Base-by-base conservation (phyloP, 768 basidiomycete genomes). In the Xanthoconium purpureum region DNA sequence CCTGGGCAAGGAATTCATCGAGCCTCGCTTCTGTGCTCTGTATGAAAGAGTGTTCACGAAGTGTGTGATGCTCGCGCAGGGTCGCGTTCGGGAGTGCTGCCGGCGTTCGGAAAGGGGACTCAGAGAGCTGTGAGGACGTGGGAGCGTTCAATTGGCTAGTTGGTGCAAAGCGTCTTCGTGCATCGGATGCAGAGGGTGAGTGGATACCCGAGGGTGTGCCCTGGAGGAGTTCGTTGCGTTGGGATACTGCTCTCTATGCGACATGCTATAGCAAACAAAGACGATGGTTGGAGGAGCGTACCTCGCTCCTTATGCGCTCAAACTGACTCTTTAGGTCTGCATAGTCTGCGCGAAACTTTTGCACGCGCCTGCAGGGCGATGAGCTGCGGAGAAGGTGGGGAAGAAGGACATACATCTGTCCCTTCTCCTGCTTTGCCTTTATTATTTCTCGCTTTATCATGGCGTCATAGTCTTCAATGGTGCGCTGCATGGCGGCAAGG, bases 371-470 rank as follows among this genome's bases (percentile, higher is more conserved):
- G 65, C 2, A 28, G 58, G 59, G 42, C 35, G 35, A 43, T 57
- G 28, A 59, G 59, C 20, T 4, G 51, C 33, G 36, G 45, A 44
- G 17, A 55, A 29, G 33, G 50, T 12, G 37, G 55, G n/a, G n/a
- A 52, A 5, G 29, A 33, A 14, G 39, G 40, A 74, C 84, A 64
- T 64, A 94, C 91, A 89, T 88, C 68, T 89, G 81, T 0, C 95
- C 97, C 75, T 98, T 98, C 75, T 98, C 96, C 72, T 94, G 88
- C 75, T 97, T 98, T 44, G 91, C 86, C 63, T 91, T 93, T 50
- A 98, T 94, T 67, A 97, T 93, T 73, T 99, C 97, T 59, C 95
- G 81, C 75, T 88, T 91, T 0, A 91, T 93, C 91, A 98, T 94
- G 10, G 90, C 88, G 65, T 98, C 95, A 67, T 96, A 98, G 68